A percentile compares a stretch with the other conserved stretches of the same genome.
Conservation (phyloP, 441 rosid genomes). For the Gossypium aridum region DNA sequence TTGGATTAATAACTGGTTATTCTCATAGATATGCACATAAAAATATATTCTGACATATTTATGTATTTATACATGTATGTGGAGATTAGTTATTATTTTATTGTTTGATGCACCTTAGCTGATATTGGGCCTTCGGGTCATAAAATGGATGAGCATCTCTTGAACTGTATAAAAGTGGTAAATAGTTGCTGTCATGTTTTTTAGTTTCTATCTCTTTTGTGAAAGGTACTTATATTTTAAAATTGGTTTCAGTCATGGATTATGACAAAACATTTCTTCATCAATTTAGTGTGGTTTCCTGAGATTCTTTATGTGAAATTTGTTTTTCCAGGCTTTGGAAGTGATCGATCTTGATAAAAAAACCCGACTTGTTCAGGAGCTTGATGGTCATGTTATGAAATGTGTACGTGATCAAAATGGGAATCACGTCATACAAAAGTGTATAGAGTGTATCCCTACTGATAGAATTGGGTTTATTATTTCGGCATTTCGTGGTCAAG, state of each 20-base stretch:
- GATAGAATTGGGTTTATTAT: conserved; percentile 73
- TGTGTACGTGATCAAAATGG: conserved; percentile 99
- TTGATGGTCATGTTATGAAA: conserved; percentile 85
- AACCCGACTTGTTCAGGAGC: conserved; percentile 66
- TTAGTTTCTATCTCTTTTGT: neutral
- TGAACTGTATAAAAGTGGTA: neutral
- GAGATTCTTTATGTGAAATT: conserved; percentile 10
- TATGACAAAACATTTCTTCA: neutral
- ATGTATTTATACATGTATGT: neutral
- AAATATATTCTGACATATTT: neutral
- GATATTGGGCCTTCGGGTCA: neutral
- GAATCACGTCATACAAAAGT: conserved; percentile 95
- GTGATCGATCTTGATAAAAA: conserved; percentile 93
- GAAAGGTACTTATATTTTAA: neutral
- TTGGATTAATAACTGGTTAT: neutral
- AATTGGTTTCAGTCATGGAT: neutral
- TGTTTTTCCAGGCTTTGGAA: conserved; percentile 73
- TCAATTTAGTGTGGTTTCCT: neutral
- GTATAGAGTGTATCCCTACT: conserved; percentile 75
- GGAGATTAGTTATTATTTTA: neutral
- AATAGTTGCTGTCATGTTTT: neutral
- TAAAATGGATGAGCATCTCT: neutral
- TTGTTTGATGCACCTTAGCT: neutral
- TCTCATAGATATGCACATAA: neutral
- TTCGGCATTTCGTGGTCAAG: conserved; percentile 82